Base-by-base conservation (phyloP, 169 alveolate genomes). In the Miamiensis avidus region DNA sequence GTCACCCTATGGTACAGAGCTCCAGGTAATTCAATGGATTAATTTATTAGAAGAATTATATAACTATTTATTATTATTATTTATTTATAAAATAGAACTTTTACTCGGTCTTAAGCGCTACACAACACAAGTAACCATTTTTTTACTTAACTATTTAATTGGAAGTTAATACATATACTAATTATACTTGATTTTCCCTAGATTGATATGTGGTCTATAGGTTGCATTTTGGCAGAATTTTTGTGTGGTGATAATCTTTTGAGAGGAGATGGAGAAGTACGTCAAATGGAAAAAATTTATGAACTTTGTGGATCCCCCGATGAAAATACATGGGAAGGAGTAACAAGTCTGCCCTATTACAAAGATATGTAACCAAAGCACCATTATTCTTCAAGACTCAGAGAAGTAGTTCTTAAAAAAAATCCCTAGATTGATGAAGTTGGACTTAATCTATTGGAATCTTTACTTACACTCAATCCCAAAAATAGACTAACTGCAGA, bases 1-100 rank as follows among this genome's bases (percentile, higher is more conserved):
- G 97, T 98, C 27, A 98, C 99, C 20, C 89, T 98, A 73, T 98
- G 99, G 99, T 98, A 98, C 87, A 88, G 99, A 75, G 98, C 99
- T 25, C 99, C 99, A 25, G 99, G 69, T 49, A 49, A 49, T 11
- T 11, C 20, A 11, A 49, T 11, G 20, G 20, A 49, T 49, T 11
- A 49, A 11, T 49, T 49, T 49, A 49, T 49, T 49, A 49, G 20
- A 49, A 4, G 4, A 49, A 11, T 49, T 49, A 49, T 11, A 11
- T 49, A 11, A 11, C 20, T 49, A 49, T 49, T 49, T 49, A 49
- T 49, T 49, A 11, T 49, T 49, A 11, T 11, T 49, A 49, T 49
- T 49, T 49, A 11, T 49, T 49, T 11, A 11, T 49, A 49, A 49
- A 49, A 11, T 20, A 49, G 69, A 49, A 49, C 20, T 49, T 11